A percentile compares a stretch with the other conserved stretches of the same genome.
phyloP scores from a whole-genome alignment of 495 filamentous ascomycete species.

The Penicillium mononematosum region DNA sequence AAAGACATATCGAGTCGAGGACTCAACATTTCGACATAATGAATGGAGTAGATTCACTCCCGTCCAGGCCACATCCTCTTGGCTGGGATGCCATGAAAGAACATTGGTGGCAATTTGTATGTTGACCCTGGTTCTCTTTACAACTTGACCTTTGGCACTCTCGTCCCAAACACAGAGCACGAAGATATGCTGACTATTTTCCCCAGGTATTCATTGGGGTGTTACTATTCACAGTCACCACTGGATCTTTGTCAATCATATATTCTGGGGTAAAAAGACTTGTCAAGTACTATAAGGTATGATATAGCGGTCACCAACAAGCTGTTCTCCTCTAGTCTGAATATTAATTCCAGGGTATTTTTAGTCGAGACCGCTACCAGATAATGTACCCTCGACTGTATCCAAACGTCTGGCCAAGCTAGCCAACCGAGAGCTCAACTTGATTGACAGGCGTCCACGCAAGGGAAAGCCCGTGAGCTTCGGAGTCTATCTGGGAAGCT shows the following conservation, averaged over 20 bases:
- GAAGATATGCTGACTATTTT: constrained; percentile 15
- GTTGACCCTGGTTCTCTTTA: constrained; percentile 18
- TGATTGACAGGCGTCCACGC: constrained; percentile 16
- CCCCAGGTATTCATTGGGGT: constrained; percentile 41
- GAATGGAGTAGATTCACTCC: constrained; percentile 29
- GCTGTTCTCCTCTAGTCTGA: not conserved
- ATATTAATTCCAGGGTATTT: not conserved
- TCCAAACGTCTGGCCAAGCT: constrained; percentile 30
- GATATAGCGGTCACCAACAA: not conserved
- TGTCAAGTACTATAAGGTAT: constrained; percentile 38
- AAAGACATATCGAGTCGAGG: constrained; percentile 3
- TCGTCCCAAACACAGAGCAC: not conserved
- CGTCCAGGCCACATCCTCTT: constrained; percentile 28
- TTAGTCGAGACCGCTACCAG: constrained; percentile 30
- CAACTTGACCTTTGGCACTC: constrained; percentile 3
- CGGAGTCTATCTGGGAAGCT: constrained; percentile 49
- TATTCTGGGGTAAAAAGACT: constrained; percentile 25
- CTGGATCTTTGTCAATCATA: constrained; percentile 34
- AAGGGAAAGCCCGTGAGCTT: constrained; percentile 43
- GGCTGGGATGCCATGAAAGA: constrained; percentile 39
- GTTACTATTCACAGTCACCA: constrained; percentile 33
- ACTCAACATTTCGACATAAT: constrained; percentile 12
- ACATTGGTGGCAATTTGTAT: constrained; percentile 48
- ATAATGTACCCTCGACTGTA: constrained; percentile 33
- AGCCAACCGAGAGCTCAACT: constrained; percentile 23